Conservation (phyloP, 768 basidiomycete species). For the Termitomyces sp. region DNA sequence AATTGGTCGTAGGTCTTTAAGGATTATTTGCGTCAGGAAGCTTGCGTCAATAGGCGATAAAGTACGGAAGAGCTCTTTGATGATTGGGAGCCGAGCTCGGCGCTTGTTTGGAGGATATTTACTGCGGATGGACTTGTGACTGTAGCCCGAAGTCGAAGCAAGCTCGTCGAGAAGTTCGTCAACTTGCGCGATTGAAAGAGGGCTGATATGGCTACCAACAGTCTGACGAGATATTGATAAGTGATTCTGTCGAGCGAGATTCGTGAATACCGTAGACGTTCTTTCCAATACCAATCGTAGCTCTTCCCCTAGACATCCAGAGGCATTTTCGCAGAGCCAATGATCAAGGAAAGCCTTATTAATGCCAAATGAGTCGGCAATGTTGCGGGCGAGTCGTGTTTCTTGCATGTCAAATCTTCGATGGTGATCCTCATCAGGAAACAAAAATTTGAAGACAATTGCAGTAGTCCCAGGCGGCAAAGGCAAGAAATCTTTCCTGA, state of each 20-base stretch:
- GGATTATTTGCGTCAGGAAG: constrained; percentile 79
- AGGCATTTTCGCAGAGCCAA: constrained; percentile 37
- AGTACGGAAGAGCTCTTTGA: constrained; percentile 53
- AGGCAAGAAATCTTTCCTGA: constrained; percentile 38
- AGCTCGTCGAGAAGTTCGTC: constrained; percentile 71
- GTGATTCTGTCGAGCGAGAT: neutral
- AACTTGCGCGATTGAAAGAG: constrained; percentile 41
- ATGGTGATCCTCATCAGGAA: constrained; percentile 72
- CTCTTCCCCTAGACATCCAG: constrained; percentile 70
- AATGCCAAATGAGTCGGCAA: constrained; percentile 45
- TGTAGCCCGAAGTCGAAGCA: constrained; percentile 60
- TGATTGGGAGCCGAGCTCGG: constrained; percentile 28
- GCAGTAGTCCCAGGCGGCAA: constrained; percentile 49
- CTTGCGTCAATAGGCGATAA: constrained; percentile 60
- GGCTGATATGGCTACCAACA: constrained; percentile 27
- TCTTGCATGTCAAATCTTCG: constrained; percentile 76
- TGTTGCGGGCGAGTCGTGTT: constrained; percentile 41
- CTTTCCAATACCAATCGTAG: constrained; percentile 40
- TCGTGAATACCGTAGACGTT: constrained; percentile 31
- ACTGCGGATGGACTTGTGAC: constrained; percentile 39
- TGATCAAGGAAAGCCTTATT: constrained; percentile 21
- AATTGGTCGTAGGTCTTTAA: constrained; percentile 80
- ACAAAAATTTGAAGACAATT: constrained; percentile 69
- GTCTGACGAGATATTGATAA: constrained; percentile 14
- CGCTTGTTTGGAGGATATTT: constrained; percentile 19